These are phyloP conservation scores for Withania somnifera DNA, from an alignment of 305 asterid species.

Conservation along the genomic window DNA sequence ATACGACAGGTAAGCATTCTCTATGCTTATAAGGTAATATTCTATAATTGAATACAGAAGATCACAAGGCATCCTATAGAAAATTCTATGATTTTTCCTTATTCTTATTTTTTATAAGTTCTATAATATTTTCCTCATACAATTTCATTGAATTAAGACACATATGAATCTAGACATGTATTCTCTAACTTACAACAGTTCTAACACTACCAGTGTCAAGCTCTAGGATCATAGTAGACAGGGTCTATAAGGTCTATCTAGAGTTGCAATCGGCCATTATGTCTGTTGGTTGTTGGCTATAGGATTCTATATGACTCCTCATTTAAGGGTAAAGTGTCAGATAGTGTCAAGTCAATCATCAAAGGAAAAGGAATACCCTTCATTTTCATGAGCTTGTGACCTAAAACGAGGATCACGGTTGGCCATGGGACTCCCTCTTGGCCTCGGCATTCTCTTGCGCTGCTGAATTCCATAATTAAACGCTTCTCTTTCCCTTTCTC, in stretches of 20 bases:
- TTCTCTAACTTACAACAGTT: background rate
- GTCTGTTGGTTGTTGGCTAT: background rate
- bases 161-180: background rate
- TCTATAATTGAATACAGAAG: background rate
- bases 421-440: slow-evolving; percentile 84
- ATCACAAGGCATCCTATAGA: background rate
- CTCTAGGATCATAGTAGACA: background rate
- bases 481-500: slow-evolving; percentile 62
- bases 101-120: background rate
- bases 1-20: background rate
- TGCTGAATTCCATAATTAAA: slow-evolving; percentile 74
- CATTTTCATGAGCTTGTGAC: slow-evolving; percentile 56
- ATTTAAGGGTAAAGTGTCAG: background rate
- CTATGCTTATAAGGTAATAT: background rate
- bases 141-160: background rate
- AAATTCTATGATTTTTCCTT: background rate
- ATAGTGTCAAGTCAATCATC: background rate
- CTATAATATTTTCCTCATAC: background rate
- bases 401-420: slow-evolving; percentile 59
- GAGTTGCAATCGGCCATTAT: background rate
- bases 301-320: background rate
- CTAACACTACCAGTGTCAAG: background rate
- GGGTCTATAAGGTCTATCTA: background rate
- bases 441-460: slow-evolving; percentile 79
- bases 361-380: slow-evolving; percentile 52